A percentile compares a stretch with the other conserved stretches of the same genome.
These are phyloP conservation scores for Populus trichocarpa DNA, from an alignment of 441 rosid species.

Conservation along the genomic window DNA sequence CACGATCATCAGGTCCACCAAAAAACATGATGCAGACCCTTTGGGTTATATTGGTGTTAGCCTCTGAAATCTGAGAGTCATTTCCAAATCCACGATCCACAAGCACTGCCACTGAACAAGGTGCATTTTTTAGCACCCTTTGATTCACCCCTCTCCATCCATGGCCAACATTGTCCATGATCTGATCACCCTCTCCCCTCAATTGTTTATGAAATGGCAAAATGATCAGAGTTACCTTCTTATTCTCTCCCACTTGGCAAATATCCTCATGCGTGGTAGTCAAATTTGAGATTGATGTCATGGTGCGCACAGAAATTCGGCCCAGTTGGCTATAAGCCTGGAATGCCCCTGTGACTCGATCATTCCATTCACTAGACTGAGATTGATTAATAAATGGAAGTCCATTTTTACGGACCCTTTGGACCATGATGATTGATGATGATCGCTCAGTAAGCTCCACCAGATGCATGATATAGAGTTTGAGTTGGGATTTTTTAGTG, in stretches of 20 bases:
- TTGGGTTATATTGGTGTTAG: not conserved
- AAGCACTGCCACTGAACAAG: constrained; percentile 42
- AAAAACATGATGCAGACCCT: constrained; percentile 31
- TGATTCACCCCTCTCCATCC: constrained; percentile 38
- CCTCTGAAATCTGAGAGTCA: not conserved
- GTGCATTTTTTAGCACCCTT: constrained; percentile 33
- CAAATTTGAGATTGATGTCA: constrained; percentile 37
- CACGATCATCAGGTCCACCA: constrained; percentile 39
- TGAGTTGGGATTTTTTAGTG: constrained; percentile 19
- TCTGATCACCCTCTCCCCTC: constrained; percentile 19
- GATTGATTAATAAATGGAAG: constrained; percentile 31
- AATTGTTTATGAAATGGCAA: constrained; percentile 38
- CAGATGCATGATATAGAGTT: constrained; percentile 38
- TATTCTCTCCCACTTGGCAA: constrained; percentile 39
- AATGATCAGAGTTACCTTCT: constrained; percentile 34
- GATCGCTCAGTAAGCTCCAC: constrained; percentile 37
- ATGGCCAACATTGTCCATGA: constrained; percentile 17
- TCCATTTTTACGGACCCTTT: constrained; percentile 38
- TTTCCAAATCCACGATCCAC: constrained; percentile 31
- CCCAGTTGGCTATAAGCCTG: constrained; percentile 23
- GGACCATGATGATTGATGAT: constrained; percentile 47
- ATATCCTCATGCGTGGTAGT: constrained; percentile 48
- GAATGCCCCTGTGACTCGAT: constrained; percentile 29
- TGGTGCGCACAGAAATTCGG: constrained; percentile 26
- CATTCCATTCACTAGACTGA: constrained; percentile 15